phyloP scores from a whole-genome alignment of 176 grass and related monocot species.

The Juncus inflexus region DNA sequence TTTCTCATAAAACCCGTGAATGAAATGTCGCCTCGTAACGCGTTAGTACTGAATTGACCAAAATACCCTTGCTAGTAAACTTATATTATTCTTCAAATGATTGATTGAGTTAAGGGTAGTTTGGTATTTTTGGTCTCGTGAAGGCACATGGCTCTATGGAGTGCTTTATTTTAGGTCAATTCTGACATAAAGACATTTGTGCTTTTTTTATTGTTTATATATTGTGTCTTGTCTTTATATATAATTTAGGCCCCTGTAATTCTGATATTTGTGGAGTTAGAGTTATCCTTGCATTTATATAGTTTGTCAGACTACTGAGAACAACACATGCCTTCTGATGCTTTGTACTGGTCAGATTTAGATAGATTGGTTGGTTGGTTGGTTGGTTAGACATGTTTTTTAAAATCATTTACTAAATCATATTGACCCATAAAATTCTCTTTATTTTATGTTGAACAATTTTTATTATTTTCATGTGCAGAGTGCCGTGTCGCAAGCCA shows the following conservation, averaged over 20 bases:
- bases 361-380: neutral
- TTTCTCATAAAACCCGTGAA: constrained; percentile 18
- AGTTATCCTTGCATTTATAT: neutral
- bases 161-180: constrained; percentile 13
- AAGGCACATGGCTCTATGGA: constrained; percentile 13
- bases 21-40: constrained; percentile 11
- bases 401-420: neutral
- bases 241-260: neutral
- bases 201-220: neutral
- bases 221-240: neutral
- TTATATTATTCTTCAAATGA: neutral
- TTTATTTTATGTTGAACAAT: neutral
- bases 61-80: neutral
- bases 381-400: too few relatives aligned
- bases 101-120: neutral
- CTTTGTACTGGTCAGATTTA: constrained; percentile 3
- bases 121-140: neutral
- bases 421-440: neutral
- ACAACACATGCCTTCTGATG: constrained; percentile 19
- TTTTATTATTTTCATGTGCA: constrained; percentile 7
- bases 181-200: constrained; percentile 23
- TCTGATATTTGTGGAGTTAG: neutral
- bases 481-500: constrained; percentile 40
- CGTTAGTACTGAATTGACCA: neutral
- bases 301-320: neutral